These are phyloP conservation scores for Aspergillus intermedius DNA, from an alignment of 2,329 filamentous ascomycete genomes.

Conservation along the genomic window DNA sequence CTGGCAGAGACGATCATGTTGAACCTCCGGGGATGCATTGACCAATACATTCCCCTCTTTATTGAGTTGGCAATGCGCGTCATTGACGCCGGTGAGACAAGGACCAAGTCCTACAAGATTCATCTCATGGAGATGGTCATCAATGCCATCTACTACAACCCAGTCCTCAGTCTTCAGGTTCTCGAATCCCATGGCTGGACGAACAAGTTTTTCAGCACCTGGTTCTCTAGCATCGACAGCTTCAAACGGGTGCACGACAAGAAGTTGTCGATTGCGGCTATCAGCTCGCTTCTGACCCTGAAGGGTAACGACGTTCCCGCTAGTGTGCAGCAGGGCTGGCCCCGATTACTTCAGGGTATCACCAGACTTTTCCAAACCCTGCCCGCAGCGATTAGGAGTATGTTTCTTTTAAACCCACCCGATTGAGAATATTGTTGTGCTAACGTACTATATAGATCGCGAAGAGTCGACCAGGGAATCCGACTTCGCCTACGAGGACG, in stretches of 20 bases:
- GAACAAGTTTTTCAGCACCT: constrained; percentile 97
- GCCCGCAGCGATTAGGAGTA: constrained; percentile 78
- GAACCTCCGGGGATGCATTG: constrained; percentile 79
- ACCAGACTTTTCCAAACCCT: constrained; percentile 88
- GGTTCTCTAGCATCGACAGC: constrained; percentile 92
- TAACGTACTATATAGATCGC: constrained; percentile 54
- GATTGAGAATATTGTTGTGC: not conserved
- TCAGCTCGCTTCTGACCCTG: constrained; percentile 75
- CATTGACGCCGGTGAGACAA: constrained; percentile 64
- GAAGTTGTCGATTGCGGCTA: constrained; percentile 93
- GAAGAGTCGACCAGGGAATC: constrained; percentile 89
- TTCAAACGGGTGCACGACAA: constrained; percentile 97
- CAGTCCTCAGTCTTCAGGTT: constrained; percentile 71
- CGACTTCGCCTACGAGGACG: constrained; percentile 69
- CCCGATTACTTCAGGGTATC: constrained; percentile 78
- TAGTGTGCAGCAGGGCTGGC: constrained; percentile 96
- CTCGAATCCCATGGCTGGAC: constrained; percentile 92
- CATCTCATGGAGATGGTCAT: constrained; percentile 99
- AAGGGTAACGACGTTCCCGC: constrained; percentile 73
- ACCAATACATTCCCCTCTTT: constrained; percentile 83
- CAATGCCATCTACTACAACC: constrained; percentile 97
- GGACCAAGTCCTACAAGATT: constrained; percentile 88
- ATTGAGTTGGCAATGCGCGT: constrained; percentile 82
- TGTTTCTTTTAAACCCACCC: constrained; percentile 23
- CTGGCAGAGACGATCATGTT: constrained; percentile 96